Evolutionary conservation across 2,329 filamentous ascomycete genomes (phyloP), one percentile per base, ranked within the genome.

Genomic region (Diaporthe sp.): DNA sequence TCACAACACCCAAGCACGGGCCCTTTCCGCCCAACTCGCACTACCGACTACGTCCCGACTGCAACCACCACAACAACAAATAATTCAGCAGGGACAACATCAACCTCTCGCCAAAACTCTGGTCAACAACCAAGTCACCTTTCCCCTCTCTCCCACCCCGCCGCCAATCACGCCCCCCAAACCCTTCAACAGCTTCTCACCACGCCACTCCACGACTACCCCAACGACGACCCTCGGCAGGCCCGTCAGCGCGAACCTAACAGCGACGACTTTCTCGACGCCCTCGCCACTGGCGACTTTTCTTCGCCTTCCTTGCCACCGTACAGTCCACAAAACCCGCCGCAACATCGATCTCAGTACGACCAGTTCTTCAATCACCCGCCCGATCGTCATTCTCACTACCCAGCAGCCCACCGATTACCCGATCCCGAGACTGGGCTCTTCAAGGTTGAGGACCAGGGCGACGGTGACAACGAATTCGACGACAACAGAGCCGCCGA

Each of bases 281-380:
- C 76, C 28, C 70, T 82, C 30, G 78, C 76, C 54, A 76, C 73
- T 22, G 76, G 76, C 42, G 74, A 80, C 57, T 82, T 82, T 60
- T 78, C 80, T n/a, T 82, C 80, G 28, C 79, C 80, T 12, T 81
- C 80, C 17, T 73, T 82, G 22, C 80, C 80, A 9, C 78, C 80
- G 2, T 73, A 78, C 58, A 79, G 77, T 19, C 38, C 71, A 17
- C 69, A 40, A 40, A 79, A 76, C 12, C 38, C 71, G 13, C 42
- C 54, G 13, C 64, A 60, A 28, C 72, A 38, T 17, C 58, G 30
- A 15, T 17, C 25, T 22, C 52, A 30, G 10, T 30, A 17, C 54
- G 52, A 45, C 22, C 40, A 19, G 19, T 8, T 61, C 38, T 35
- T 60, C 30, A 38, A 45, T 10, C 10, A 58, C 12, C 42, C 42